phyloP scores from a whole-genome alignment of 805 yeast species.

The Dipodascopsis tothii region DNA sequence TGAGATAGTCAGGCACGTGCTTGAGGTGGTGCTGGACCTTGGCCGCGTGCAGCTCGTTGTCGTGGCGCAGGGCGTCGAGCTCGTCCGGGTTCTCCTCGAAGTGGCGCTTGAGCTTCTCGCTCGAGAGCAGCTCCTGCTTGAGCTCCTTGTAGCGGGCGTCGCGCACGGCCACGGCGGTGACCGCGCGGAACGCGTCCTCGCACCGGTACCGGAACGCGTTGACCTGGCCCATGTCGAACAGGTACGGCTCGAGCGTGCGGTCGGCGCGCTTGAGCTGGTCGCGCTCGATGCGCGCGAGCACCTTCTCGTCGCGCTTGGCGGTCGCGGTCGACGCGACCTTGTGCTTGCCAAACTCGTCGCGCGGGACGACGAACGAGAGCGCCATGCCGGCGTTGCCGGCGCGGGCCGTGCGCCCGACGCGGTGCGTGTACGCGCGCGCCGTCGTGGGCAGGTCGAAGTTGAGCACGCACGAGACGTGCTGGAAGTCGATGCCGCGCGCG shows the following conservation, averaged over 20 bases:
- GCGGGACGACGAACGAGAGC: slow-evolving; percentile 80
- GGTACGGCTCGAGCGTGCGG: slow-evolving; percentile 66
- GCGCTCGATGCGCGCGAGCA: slow-evolving; percentile 63
- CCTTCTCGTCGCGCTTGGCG: slow-evolving; percentile 79
- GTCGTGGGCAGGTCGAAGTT: slow-evolving; percentile 91
- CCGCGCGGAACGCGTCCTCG: slow-evolving; percentile 95
- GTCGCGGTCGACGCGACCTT: slow-evolving; percentile 64
- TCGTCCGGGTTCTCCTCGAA: slow-evolving; percentile 97
- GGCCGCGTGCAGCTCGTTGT: slow-evolving; percentile 75
- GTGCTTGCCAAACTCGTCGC: slow-evolving; percentile 80
- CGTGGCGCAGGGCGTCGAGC: slow-evolving; percentile 80
- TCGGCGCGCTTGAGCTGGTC: slow-evolving; percentile 54
- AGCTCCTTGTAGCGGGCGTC: slow-evolving; percentile 90
- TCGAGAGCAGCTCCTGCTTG: slow-evolving; percentile 74
- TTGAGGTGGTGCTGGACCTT: slow-evolving; percentile 79
- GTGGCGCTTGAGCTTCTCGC: slow-evolving; percentile 85
- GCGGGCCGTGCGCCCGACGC: slow-evolving; percentile 96
- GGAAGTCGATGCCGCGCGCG: slow-evolving; percentile 93
- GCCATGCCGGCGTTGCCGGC: slow-evolving; percentile 95
- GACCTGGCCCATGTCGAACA: slow-evolving; percentile 83
- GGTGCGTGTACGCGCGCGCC: slow-evolving; percentile 81
- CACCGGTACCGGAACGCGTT: slow-evolving; percentile 94
- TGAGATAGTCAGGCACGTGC: slow-evolving; percentile 82
- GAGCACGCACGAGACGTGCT: slow-evolving; percentile 90
- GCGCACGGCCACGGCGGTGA: slow-evolving; percentile 78